A percentile compares a stretch with the other conserved stretches of the same genome.
Evolutionary conservation across 768 basidiomycete genomes (phyloP).

Genomic region (Podaxis carcinomalis): DNA sequence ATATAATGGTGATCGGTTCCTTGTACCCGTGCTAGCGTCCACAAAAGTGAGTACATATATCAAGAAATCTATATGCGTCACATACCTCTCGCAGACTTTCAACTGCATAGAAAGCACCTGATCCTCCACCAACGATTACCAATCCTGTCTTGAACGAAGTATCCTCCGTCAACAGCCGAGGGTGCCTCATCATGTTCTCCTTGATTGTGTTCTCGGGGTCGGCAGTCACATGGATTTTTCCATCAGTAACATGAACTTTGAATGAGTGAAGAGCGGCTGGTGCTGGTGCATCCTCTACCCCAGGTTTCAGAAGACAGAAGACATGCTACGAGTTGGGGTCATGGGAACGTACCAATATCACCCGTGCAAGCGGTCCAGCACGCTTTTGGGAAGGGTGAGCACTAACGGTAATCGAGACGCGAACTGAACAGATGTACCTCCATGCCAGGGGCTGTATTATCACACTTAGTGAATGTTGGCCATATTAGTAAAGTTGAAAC

Average conservation of each 20-base stretch:
- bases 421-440: slow-evolving; percentile 45
- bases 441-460: slow-evolving; percentile 72
- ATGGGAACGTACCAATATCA: slow-evolving; percentile 56
- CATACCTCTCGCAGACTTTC: slow-evolving; percentile 79
- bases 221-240: slow-evolving; percentile 79
- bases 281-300: slow-evolving; percentile 83
- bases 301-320: slow-evolving; percentile 16
- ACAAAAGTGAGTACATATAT: neutral
- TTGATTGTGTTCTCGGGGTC: slow-evolving; percentile 56
- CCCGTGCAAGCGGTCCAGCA: slow-evolving; percentile 87
- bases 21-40: slow-evolving; percentile 67
- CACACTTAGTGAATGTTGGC: neutral
- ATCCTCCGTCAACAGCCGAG: slow-evolving; percentile 47
- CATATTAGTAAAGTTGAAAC: slow-evolving; percentile 17
- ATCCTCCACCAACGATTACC: slow-evolving; percentile 84
- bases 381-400: slow-evolving; percentile 35
- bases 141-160: slow-evolving; percentile 55
- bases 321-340: neutral
- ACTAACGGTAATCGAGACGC: neutral
- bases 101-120: slow-evolving; percentile 70
- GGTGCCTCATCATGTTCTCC: slow-evolving; percentile 60
- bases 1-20: slow-evolving; percentile 72
- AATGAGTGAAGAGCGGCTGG: slow-evolving; percentile 77
- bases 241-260: slow-evolving; percentile 58
- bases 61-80: neutral